Conservation (phyloP, 2,329 filamentous ascomycete genomes). For the Pseudogymnoascus sp. region DNA sequence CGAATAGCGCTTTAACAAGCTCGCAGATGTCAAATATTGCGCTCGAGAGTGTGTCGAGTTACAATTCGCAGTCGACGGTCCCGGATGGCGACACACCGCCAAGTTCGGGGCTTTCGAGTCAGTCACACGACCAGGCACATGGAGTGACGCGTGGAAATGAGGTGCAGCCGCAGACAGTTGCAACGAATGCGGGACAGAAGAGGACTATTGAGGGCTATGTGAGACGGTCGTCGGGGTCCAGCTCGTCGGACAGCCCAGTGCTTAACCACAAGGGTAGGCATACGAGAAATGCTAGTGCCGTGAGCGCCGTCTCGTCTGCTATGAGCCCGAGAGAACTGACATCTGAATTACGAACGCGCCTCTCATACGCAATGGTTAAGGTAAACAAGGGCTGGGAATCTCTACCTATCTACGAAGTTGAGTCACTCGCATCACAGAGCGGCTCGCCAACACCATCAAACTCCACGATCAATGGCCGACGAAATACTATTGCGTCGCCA, state of each 20-base stretch:
- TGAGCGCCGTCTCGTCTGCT: slow-evolving; percentile 53
- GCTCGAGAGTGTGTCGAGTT: background rate
- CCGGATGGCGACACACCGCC: slow-evolving; percentile 12
- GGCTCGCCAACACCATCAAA: slow-evolving; percentile 55
- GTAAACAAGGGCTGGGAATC: slow-evolving; percentile 85
- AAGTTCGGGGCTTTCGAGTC: slow-evolving; percentile 10
- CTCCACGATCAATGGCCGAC: slow-evolving; percentile 46
- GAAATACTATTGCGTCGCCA: slow-evolving; percentile 48
- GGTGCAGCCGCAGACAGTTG: slow-evolving; percentile 4
- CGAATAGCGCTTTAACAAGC: background rate
- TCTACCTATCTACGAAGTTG: slow-evolving; percentile 68
- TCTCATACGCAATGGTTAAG: slow-evolving; percentile 91
- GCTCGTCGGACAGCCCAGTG: slow-evolving; percentile 33
- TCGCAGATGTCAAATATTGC: background rate
- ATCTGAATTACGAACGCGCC: slow-evolving; percentile 67
- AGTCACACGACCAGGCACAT: slow-evolving; percentile 13
- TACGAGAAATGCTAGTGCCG: slow-evolving; percentile 63
- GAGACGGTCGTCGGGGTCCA: slow-evolving; percentile 48
- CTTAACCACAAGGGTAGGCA: slow-evolving; percentile 39
- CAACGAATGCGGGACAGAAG: slow-evolving; percentile 48
- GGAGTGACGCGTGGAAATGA: slow-evolving; percentile 12
- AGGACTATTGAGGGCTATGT: slow-evolving; percentile 69
- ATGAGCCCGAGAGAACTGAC: slow-evolving; percentile 50
- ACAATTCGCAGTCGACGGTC: slow-evolving; percentile 15
- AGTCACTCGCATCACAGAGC: slow-evolving; percentile 62